Evolutionary conservation across 805 yeast genomes (phyloP), one percentile per base, ranked within the genome.

Genomic region (Starmerella vitae): DNA sequence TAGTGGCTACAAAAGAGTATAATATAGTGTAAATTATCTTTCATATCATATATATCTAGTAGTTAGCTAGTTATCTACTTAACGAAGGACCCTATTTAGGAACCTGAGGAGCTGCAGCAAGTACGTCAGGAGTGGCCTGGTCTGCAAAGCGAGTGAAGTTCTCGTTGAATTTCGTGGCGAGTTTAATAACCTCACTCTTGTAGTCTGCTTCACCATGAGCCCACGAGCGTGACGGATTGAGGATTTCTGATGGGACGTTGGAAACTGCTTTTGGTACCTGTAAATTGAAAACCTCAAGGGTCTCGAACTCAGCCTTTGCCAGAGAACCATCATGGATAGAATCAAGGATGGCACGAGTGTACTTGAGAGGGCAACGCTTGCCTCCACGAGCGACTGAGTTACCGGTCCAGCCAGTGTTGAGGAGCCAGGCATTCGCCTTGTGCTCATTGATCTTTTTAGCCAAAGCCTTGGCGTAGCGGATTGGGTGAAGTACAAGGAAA

Each of bases 401-500:
- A 46, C 98, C 98, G 49, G 86, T 83, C 98, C 98, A 88, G 48
- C 98, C 98, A 51, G 98, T 88, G 70, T 88, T 88, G 60, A 88
- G 74, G 62, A 88, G 73, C 94, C 95, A 88, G 42, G 98, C 97
- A 57, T 74, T 73, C 38, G 96, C 85, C 53, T 76, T 76, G 68
- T 86, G 91, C 60, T 80, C 60, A 40, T 79, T 64, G 71, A 88
- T 91, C 73, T 86, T 88, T 62, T 83, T 88, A 40, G 94, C 78
- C 56, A 88, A 74, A 76, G 88, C 94, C 64, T 83, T 82, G 33
- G 97, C 97, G 64, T 88, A 88, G 64, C 78, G 79, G 86, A 88
- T 88, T 63, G 98, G 98, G 66, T 88, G 98, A 63, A 88, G 70
- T 26, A 88, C 96, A 66, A 88, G 71, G 80, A 88, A 88, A 49